Evolutionary conservation across 768 basidiomycete genomes (phyloP).

Genomic region (Xerocomus brunneocitrinus): DNA sequence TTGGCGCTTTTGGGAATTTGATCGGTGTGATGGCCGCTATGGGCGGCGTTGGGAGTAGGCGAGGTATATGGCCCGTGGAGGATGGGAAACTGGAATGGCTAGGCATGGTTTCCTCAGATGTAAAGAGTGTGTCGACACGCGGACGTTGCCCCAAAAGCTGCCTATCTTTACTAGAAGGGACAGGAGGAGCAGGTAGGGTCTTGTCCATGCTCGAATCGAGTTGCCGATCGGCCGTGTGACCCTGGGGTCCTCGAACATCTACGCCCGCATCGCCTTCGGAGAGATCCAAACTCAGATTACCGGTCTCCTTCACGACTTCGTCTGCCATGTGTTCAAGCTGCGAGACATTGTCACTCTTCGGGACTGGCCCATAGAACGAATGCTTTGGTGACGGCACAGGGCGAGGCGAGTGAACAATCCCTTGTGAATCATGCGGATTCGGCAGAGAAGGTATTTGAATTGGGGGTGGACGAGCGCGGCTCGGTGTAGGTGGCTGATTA

Average conservation of each 20-base stretch:
- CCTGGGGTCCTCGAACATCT: constrained; percentile 18
- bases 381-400: constrained; percentile 66
- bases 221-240: constrained; percentile 10
- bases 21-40: constrained; percentile 39
- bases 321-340: constrained; percentile 72
- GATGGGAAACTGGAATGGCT: constrained; percentile 10
- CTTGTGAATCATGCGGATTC: constrained; percentile 32
- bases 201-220: constrained; percentile 40
- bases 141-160: constrained; percentile 12
- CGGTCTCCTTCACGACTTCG: constrained; percentile 36
- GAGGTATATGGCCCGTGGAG: constrained; percentile 11
- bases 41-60: constrained; percentile 49
- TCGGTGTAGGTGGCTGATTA: constrained; percentile 3
- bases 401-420: constrained; percentile 57
- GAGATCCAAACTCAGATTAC: constrained; percentile 26
- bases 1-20: constrained; percentile 33
- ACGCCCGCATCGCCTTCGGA: constrained; percentile 20
- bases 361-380: constrained; percentile 33
- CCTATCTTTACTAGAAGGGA: constrained; percentile 41
- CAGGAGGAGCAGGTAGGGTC: constrained; percentile 57
- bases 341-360: constrained; percentile 48
- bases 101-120: constrained; percentile 7
- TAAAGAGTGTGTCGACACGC: constrained; percentile 33
- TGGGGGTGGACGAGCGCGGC: constrained; percentile 16
- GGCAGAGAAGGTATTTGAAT: constrained; percentile 23